These are phyloP conservation scores for Cicer yamashitae DNA, from an alignment of 306 rosid species.

Conservation along the genomic window DNA sequence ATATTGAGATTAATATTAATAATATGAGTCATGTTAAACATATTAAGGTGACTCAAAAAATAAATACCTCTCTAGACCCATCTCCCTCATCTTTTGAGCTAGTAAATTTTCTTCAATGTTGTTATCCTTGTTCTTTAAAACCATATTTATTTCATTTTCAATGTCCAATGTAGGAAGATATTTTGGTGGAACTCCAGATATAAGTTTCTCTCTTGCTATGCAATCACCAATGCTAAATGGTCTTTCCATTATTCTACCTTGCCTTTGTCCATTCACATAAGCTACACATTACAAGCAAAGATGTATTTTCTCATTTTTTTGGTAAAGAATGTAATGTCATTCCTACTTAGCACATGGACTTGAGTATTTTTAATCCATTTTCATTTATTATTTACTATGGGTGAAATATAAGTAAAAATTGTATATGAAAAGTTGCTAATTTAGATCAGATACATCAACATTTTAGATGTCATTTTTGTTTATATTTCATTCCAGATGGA, in stretches of 20 bases:
- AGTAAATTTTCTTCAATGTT: constrained; percentile 52
- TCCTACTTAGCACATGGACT: constrained; percentile 5
- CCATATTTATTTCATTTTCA: constrained; percentile 72
- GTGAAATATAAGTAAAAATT: too few relatives aligned
- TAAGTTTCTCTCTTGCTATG: constrained; percentile 64
- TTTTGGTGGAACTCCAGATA: constrained; percentile 54
- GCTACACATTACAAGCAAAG: constrained; percentile 55
- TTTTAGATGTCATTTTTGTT: too few relatives aligned
- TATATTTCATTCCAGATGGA: too few relatives aligned
- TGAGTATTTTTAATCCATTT: neutral
- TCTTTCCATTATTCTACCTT: constrained; percentile 84
- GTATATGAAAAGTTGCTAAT: too few relatives aligned
- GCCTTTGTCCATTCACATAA: constrained; percentile 96
- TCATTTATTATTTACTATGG: too few relatives aligned
- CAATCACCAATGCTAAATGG: constrained; percentile 77
- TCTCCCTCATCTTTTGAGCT: constrained; percentile 82
- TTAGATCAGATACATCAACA: too few relatives aligned
- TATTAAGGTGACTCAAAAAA: neutral
- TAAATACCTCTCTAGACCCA: constrained; percentile 75
- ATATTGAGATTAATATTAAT: neutral
- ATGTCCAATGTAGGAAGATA: constrained; percentile 61
- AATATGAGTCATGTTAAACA: neutral
- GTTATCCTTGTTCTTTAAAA: constrained; percentile 54
- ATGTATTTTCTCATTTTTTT: neutral
- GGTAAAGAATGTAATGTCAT: neutral